These are phyloP conservation scores for Orbilia ellipsospora DNA, from an alignment of 2,329 filamentous ascomycete species.

Conservation along the genomic window DNA sequence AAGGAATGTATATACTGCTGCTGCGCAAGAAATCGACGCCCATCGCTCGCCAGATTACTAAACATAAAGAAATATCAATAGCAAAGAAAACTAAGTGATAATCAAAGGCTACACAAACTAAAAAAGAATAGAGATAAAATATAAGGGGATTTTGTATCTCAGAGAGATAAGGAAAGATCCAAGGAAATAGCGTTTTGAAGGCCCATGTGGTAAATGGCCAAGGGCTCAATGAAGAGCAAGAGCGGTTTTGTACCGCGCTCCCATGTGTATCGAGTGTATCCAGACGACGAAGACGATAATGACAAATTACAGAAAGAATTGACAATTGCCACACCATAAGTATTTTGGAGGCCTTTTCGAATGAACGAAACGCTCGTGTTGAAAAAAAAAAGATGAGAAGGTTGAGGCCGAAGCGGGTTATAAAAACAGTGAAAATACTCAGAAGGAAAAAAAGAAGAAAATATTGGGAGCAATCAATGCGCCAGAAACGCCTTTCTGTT, in stretches of 20 bases:
- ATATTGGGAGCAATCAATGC: slow-evolving; percentile 45
- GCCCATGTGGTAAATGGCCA: background rate
- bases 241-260: slow-evolving; percentile 11
- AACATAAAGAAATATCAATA: slow-evolving; percentile 17
- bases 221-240: slow-evolving; percentile 48
- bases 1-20: slow-evolving; percentile 56
- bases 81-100: slow-evolving; percentile 12
- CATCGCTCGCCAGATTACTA: slow-evolving; percentile 53
- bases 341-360: slow-evolving; percentile 17
- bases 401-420: slow-evolving; percentile 9
- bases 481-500: slow-evolving; percentile 49
- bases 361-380: slow-evolving; percentile 1
- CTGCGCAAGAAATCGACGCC: slow-evolving; percentile 57
- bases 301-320: slow-evolving; percentile 19
- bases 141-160: too few relatives aligned
- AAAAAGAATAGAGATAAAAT: too few relatives aligned
- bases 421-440: slow-evolving; percentile 30
- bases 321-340: slow-evolving; percentile 53
- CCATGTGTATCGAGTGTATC: slow-evolving; percentile 33
- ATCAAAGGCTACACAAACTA: background rate
- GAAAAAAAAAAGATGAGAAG: slow-evolving; percentile 19
- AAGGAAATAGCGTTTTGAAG: background rate
- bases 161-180: background rate
- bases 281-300: slow-evolving; percentile 17
- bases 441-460: slow-evolving; percentile 38